Conservation (phyloP, 225 moss, liverwort and hornwort species). For the Polytrichum commune region DNA sequence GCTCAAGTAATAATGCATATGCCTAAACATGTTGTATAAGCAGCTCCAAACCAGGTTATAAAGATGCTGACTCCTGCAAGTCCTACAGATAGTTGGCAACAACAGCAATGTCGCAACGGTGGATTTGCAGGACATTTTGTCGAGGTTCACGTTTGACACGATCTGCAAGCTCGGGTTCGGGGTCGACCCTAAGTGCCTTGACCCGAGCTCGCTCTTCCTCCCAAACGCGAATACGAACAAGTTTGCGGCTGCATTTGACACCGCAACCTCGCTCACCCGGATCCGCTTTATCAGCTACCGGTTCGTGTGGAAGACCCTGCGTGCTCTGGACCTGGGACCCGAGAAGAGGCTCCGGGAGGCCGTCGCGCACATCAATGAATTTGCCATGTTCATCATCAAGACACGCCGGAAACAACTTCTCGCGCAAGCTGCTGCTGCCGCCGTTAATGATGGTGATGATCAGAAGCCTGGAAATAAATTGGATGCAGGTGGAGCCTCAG, state of each 20-base stretch:
- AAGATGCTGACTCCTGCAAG: too few relatives aligned
- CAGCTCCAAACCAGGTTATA: too few relatives aligned
- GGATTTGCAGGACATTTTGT: conserved; percentile 26
- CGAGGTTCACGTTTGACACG: conserved; percentile 30
- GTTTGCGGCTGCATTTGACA: conserved; percentile 32
- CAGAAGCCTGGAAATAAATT: background rate
- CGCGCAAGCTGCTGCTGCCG: background rate
- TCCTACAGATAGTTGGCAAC: too few relatives aligned
- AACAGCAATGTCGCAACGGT: background rate
- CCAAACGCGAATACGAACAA: conserved; percentile 12
- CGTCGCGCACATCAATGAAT: conserved; percentile 22
- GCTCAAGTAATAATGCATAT: too few relatives aligned
- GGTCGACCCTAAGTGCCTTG: conserved; percentile 36
- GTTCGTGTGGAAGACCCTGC: conserved; percentile 14
- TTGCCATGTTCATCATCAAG: conserved; percentile 31
- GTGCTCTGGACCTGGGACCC: conserved; percentile 23
- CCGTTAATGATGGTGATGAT: background rate
- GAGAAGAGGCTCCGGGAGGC: conserved; percentile 31
- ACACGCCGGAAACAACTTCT: conserved; percentile 16
- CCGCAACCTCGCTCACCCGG: conserved; percentile 13
- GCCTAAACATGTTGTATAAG: too few relatives aligned
- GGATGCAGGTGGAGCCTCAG: background rate
- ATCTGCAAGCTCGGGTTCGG: conserved; percentile 45
- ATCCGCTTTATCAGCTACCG: background rate
- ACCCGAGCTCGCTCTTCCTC: conserved; percentile 8